Base-by-base conservation (phyloP, 1,284 basidiomycete genomes). In the Cryptococcus sp. region DNA sequence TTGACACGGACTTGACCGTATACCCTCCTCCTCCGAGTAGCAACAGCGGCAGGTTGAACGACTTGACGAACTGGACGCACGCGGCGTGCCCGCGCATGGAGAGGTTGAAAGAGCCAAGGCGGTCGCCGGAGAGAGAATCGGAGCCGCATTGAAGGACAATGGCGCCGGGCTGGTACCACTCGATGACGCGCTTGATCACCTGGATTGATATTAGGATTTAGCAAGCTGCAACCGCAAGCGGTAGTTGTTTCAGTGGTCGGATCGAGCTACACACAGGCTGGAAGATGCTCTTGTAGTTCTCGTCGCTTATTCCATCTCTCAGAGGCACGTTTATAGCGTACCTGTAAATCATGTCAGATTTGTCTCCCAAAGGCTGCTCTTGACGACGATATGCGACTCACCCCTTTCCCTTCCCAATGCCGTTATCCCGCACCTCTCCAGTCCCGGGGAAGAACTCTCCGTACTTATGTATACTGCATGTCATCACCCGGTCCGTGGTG, bases 361-460 rank as follows among this genome's bases (percentile, higher is more conserved):
- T 33, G 16, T 9, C 18, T 23, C n/a, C 16, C 6, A 55, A 23
- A 24, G 33, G 0, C 28, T 20, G 18, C 12, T 21, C 18, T 4
- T 15, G 38, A 28, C 39, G 24, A 37, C 21, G 24, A 24, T n/a
- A n/a, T 12, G 28, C 4, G 11, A 50, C 67, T 54, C 47, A 74
- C 64, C 91, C 83, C 75, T 93, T 94, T 2, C 92, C 93, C 76
- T 94, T 94, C 64, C 87, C 85, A 33, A 94, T 88, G 2, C 95
- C 95, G 42, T 88, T 86, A 72, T 98, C 96, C 64, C 94, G 82
- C 43, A 98, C 80, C 77, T 97, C 95, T 35, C 96, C 96, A 1
- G 96, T 99, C 12, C 96, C 96, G 18, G 96, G 96, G 79, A 99
- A 99, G 77, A 91, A 99, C 76, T 99, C 96, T 47, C 96, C 96